Conservation (phyloP, 257 asterid species). For the Penstemon newberryi region DNA sequence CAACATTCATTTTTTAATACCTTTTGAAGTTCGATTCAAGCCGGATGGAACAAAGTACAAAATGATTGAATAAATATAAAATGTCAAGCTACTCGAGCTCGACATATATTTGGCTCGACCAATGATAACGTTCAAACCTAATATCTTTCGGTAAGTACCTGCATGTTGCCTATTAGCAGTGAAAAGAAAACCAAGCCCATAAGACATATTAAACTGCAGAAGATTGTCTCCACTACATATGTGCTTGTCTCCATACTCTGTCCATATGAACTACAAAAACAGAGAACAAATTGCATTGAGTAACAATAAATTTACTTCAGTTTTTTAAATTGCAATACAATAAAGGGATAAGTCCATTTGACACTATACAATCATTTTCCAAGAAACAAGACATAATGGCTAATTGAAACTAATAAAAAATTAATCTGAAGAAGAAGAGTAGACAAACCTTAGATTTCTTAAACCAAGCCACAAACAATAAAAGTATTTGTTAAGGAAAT, state of each 20-base stretch:
- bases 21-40: too few relatives aligned
- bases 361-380: background rate
- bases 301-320: background rate
- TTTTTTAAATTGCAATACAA: background rate
- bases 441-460: slow-evolving; percentile 58
- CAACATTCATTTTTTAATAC: too few relatives aligned
- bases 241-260: slow-evolving; percentile 63
- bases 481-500: slow-evolving; percentile 55
- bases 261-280: slow-evolving; percentile 68
- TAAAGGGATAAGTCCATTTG: too few relatives aligned
- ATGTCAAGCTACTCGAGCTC: too few relatives aligned
- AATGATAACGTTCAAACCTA: too few relatives aligned
- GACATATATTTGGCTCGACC: too few relatives aligned
- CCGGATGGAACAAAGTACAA: too few relatives aligned
- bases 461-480: slow-evolving; percentile 93
- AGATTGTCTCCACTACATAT: slow-evolving; percentile 53
- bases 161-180: slow-evolving; percentile 81
- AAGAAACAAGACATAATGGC: background rate
- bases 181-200: slow-evolving; percentile 83
- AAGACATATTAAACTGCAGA: slow-evolving; percentile 68
- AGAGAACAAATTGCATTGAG: slow-evolving; percentile 12
- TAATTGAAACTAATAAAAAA: background rate
- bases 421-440: background rate
- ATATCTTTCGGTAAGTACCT: slow-evolving; percentile 43
- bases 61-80: too few relatives aligned